Evolutionary conservation across 2,329 filamentous ascomycete species (phyloP).

Genomic region (Pseudocercospora vitis): DNA sequence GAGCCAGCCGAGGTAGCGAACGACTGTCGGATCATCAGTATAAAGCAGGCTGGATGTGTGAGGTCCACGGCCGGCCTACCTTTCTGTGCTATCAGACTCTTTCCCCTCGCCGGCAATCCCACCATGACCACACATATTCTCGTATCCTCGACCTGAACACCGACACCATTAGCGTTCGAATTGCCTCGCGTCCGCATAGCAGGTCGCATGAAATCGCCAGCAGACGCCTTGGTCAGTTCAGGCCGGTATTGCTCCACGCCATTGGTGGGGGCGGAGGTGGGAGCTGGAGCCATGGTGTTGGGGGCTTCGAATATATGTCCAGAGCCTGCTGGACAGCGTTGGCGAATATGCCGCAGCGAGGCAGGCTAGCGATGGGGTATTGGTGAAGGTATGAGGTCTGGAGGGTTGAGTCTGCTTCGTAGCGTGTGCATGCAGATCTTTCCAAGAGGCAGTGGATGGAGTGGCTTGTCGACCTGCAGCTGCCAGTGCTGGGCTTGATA

Average conservation of each 20-base stretch:
- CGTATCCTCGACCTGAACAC: conserved; percentile 88
- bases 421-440: neutral
- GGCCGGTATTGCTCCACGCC: conserved; percentile 35
- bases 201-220: conserved; percentile 47
- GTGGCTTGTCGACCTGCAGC: neutral
- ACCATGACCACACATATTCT: conserved; percentile 99
- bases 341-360: neutral
- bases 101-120: conserved; percentile 88
- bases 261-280: conserved; percentile 12
- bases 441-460: neutral
- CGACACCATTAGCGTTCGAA: conserved; percentile 58
- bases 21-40: conserved; percentile 51
- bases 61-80: too few relatives aligned
- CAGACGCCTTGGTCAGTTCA: conserved; percentile 29
- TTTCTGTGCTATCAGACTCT: conserved; percentile 96
- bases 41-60: too few relatives aligned
- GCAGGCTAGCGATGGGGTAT: neutral
- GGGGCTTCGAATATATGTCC: neutral
- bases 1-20: conserved; percentile 94
- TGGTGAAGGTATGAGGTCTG: neutral
- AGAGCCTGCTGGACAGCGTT: neutral
- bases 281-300: neutral
- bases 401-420: neutral
- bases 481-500: neutral
- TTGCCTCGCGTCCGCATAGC: conserved; percentile 36